Percentiles rank a stretch among this genome's conserved stretches.
Evolutionary conservation across 208 protist species (phyloP).

Genomic region (Leishmania aethiopica): DNA sequence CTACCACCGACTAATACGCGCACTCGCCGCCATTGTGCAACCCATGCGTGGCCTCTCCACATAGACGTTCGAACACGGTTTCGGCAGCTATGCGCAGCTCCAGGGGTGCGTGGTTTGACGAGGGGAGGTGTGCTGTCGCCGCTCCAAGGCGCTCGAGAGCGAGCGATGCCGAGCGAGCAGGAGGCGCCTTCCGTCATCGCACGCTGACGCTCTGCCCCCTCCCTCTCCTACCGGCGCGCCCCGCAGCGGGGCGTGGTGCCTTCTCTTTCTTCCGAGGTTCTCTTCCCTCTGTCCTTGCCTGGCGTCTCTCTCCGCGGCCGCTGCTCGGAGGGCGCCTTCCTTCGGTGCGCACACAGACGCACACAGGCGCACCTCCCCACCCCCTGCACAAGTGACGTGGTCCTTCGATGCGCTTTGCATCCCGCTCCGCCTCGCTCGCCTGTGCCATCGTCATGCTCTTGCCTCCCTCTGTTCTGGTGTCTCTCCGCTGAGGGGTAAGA

Average conservation of each 20-base stretch:
- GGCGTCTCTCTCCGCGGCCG: no score
- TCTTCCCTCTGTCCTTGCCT: neutral
- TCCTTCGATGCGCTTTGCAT: neutral
- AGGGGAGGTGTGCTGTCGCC: neutral
- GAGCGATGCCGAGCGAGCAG: neutral
- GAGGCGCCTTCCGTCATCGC: neutral
- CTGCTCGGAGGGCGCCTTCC: neutral
- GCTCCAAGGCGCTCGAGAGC: neutral
- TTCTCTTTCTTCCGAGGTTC: neutral
- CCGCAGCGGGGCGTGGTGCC: neutral
- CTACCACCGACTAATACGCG: neutral
- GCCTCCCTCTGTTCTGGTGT: neutral
- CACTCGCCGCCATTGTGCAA: neutral
- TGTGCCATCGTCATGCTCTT: neutral
- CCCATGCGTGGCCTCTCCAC: neutral
- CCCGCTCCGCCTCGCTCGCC: neutral
- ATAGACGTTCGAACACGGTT: neutral
- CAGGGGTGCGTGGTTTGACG: neutral
- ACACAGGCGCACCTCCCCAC: no score
- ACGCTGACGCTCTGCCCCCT: neutral
- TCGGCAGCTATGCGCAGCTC: neutral
- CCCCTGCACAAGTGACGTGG: neutral
- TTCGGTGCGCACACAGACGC: neutral
- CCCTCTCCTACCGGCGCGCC: neutral
- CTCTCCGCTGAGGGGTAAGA: neutral